Evolutionary conservation across 164 flowering plant genomes (phyloP).

Genomic region (Platanus orientalis): DNA sequence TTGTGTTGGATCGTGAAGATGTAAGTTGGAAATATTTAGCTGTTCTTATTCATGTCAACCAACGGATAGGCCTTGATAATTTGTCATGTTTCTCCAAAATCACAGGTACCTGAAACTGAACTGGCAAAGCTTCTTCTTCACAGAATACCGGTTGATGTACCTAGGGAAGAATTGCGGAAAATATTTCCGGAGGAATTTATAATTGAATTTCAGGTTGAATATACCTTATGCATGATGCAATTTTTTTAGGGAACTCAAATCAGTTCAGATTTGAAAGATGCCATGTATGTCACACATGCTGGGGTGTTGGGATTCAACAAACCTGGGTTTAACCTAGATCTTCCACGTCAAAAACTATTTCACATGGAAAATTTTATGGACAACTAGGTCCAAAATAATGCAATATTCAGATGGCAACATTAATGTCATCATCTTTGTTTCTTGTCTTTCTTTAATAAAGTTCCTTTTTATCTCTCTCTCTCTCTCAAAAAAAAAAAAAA

Average conservation of each 20-base stretch:
- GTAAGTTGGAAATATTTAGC: conserved; percentile 32
- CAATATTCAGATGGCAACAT: no score
- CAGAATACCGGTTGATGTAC: conserved; percentile 40
- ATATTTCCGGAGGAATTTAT: conserved; percentile 47
- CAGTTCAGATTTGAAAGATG: neutral
- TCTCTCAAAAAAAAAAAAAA: no score
- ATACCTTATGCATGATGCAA: neutral
- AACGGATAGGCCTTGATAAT: neutral
- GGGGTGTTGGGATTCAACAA: neutral
- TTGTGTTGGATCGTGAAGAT: conserved; percentile 26
- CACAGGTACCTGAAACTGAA: conserved; percentile 43
- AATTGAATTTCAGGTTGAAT: conserved; percentile 54
- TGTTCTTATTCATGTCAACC: neutral
- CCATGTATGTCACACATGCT: neutral
- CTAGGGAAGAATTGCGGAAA: conserved; percentile 33
- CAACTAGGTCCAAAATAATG: no score
- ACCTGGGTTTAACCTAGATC: neutral
- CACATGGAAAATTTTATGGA: no score
- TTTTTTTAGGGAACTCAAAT: neutral
- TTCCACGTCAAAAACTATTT: neutral
- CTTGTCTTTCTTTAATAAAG: no score
- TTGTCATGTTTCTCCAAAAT: neutral
- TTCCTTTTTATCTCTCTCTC: no score
- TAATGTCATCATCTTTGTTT: no score
- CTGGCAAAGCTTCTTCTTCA: conserved; percentile 53